phyloP scores from a whole-genome alignment of 148 eudicot genomes.

The Polygonum aviculare region DNA sequence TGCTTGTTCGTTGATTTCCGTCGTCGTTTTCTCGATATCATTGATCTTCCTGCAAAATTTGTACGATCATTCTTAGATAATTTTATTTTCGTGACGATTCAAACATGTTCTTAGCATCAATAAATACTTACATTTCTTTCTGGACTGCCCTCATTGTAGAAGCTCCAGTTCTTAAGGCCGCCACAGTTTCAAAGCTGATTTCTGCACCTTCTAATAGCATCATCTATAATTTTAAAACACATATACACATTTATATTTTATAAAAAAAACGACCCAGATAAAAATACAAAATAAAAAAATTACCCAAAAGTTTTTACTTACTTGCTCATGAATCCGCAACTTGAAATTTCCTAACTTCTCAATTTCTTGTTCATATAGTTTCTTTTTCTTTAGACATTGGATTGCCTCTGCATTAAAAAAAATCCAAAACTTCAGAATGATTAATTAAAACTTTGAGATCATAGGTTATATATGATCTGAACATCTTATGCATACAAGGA shows the following conservation, averaged over 20 bases:
- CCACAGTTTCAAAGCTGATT: slow-evolving; percentile 83
- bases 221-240: slow-evolving; percentile 34
- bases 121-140: slow-evolving; percentile 60
- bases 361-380: slow-evolving; percentile 69
- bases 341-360: slow-evolving; percentile 85
- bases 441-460: too few relatives aligned
- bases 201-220: slow-evolving; percentile 87
- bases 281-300: neutral
- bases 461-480: too few relatives aligned
- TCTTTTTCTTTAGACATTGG: slow-evolving; percentile 81
- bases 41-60: slow-evolving; percentile 32
- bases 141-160: slow-evolving; percentile 91
- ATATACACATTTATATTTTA: neutral
- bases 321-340: slow-evolving; percentile 87
- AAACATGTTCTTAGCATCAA: too few relatives aligned
- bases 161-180: slow-evolving; percentile 90
- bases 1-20: slow-evolving; percentile 26
- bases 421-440: neutral
- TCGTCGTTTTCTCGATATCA: slow-evolving; percentile 30
- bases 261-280: neutral
- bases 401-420: slow-evolving; percentile 49
- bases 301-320: slow-evolving; percentile 10
- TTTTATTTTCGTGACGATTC: too few relatives aligned
- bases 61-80: too few relatives aligned
- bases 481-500: neutral